Base-by-base conservation (phyloP, 352 stramenopile species). In the Phytophthora idaei region DNA sequence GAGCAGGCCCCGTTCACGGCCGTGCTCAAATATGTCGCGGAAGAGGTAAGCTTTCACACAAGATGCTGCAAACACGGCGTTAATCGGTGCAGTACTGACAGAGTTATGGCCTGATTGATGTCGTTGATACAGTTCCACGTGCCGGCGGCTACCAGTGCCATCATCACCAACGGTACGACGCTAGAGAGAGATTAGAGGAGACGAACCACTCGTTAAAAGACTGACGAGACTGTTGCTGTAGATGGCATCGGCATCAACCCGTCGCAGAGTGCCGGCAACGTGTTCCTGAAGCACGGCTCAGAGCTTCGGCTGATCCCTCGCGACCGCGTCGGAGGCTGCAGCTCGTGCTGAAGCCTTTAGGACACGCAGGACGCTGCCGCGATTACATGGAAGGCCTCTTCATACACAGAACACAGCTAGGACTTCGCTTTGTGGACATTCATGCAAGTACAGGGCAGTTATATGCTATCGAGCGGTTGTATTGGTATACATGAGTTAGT, bases 161-260 rank as follows among this genome's bases (percentile, higher is more conserved):
- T 95, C 60, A 94, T 95, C 71, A 95, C 88, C 44, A 90, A 91
- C 62, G 87, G 86, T 92, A 75, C 47, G 31, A 17, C 21, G 11
- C 37, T 48, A 4, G 6, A 36, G 31, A 27, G 36, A 32, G 32
- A 36, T 29, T 63, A 36, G 39, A 57, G 7, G 27, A 21, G n/a
- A 9, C 37, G 32, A 9, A 36, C 15, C 31, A 58, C 39, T 63
- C 34, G 14, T 34, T n/a, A 7, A 36, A 12, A 31, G 11, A 55
- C 47, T 74, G 39, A 71, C 37, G 27, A 28, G 12, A 2, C 9
- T 60, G 32, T 65, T 58, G 32, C 49, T 56, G 59, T 63, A 92
- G 87, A 95, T 71, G 88, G 88, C 54, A 91, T 93, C 29, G 88
- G 88, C 51, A 93, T 95, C 67, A 95, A 95, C 72, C 67, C 67